A percentile compares a stretch with the other conserved stretches of the same genome.
These are phyloP conservation scores for Rhizopus sp. DNA, from an alignment of 371 early-diverging fungal genomes.

Conservation along the genomic window DNA sequence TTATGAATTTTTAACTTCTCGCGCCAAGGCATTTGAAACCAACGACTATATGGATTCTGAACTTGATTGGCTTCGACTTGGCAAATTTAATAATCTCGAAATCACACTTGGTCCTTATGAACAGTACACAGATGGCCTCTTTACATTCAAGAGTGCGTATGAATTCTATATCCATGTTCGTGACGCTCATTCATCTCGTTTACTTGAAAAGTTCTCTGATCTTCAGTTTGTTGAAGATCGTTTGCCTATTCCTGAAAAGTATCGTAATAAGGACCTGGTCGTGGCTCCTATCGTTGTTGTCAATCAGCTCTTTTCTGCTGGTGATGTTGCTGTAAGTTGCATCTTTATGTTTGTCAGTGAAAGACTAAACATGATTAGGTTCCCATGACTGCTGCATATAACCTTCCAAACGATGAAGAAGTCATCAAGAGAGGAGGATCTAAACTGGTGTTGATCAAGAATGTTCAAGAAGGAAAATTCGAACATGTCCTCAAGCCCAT, in stretches of 20 bases:
- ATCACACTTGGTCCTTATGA: conserved; percentile 83
- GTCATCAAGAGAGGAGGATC: conserved; percentile 75
- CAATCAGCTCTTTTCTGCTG: conserved; percentile 74
- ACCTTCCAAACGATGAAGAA: conserved; percentile 82
- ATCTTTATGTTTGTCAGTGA: not conserved
- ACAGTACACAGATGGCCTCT: conserved; percentile 76
- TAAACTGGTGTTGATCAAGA: conserved; percentile 80
- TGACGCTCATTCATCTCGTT: conserved; percentile 63
- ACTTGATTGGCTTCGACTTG: conserved; percentile 72
- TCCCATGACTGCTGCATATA: conserved; percentile 78
- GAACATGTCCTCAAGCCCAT: conserved; percentile 69
- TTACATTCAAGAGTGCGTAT: conserved; percentile 70
- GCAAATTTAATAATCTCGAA: conserved; percentile 58
- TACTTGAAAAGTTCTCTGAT: conserved; percentile 71
- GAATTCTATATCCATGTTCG: conserved; percentile 77
- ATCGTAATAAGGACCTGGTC: conserved; percentile 66
- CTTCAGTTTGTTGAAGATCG: conserved; percentile 72
- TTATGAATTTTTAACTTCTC: conserved; percentile 59
- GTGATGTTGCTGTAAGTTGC: conserved; percentile 72
- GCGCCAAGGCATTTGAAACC: conserved; percentile 63
- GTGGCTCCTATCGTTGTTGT: conserved; percentile 82
- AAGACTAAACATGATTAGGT: conserved; percentile 22
- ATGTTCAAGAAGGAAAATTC: conserved; percentile 81
- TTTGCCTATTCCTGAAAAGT: conserved; percentile 74
- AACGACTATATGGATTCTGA: conserved; percentile 76